Base-by-base conservation (phyloP, 2,329 filamentous ascomycete genomes). In the Myriosclerotinia duriaeana region DNA sequence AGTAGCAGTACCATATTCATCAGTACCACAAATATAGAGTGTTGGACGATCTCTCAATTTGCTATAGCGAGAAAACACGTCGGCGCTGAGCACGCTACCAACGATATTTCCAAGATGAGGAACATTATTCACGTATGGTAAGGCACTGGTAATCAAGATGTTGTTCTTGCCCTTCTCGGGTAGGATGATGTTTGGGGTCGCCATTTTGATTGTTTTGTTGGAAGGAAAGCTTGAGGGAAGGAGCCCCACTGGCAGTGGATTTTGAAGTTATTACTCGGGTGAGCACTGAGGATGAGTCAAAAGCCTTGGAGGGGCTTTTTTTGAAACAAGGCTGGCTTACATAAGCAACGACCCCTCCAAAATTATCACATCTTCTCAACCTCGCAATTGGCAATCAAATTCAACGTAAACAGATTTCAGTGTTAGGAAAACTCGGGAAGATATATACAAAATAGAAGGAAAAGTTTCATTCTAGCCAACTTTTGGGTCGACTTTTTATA, bases 1-100 rank as follows among this genome's bases (percentile, higher is more conserved):
- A 42, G 93, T 97, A 30, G 94, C 93, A 15, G 94, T 98, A 67
- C 94, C 94, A 78, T 97, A 98, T 80, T 98, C 92, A 80, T 97
- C 94, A 62, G 88, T 91, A 66, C 93, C 93, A 78, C 93, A 96
- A 72, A 97, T 84, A 78, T 88, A 97, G 61, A 97, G 84, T 1
- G 92, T 96, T 71, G 87, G 90, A 75, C 89, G 85, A 66, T 89
- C 90, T 74, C 92, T 86, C 53, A 90, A 88, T 78, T 92, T 92
- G 80, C 89, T 91, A 80, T 90, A 96, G 72, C 88, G 87, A 53
- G 90, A 84, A 77, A 90, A 97, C 70, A 96, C 91, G 76, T 97
- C 93, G 73, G 93, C 93, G 69, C 89, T 93, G 72, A 97, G 84
- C 50, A 97, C 92, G 73, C 88, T 92, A 70, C 92, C 92, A 70